Conservation (phyloP, 1,139 yeast genomes). For the Torulaspora pretoriensis region DNA sequence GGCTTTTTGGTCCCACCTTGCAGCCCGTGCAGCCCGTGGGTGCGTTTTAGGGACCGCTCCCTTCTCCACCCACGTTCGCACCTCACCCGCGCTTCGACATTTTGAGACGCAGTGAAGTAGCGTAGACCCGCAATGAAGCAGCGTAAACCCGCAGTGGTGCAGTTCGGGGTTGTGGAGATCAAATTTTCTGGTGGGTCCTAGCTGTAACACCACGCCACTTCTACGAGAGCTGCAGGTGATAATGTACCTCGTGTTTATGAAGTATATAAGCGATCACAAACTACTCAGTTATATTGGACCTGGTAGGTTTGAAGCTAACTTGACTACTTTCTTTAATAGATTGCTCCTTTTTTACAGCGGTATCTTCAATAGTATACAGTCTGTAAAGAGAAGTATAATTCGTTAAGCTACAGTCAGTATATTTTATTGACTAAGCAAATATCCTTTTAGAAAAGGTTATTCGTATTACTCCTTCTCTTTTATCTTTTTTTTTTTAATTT, state of each 20-base stretch:
- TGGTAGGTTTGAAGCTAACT: not conserved
- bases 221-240: not conserved
- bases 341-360: too few relatives aligned
- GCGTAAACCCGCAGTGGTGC: not conserved
- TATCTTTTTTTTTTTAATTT: not conserved
- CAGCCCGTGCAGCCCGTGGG: too few relatives aligned
- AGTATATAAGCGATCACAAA: not conserved
- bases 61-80: not conserved
- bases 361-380: not conserved
- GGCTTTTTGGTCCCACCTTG: too few relatives aligned
- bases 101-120: not conserved
- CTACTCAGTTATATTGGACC: not conserved
- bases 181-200: not conserved
- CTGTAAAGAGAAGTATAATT: not conserved
- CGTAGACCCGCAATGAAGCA: not conserved
- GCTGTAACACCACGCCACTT: not conserved
- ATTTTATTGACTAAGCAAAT: not conserved
- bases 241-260: too few relatives aligned
- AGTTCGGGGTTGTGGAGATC: slow-evolving; percentile 1
- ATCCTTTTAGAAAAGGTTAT: not conserved
- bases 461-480: not conserved
- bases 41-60: not conserved
- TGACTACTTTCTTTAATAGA: not conserved
- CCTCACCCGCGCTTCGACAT: not conserved
- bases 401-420: not conserved